Evolutionary conservation across 164 flowering plant genomes (phyloP), one percentile per base, ranked within the genome.

Genomic region (Paratinospora sagittata): DNA sequence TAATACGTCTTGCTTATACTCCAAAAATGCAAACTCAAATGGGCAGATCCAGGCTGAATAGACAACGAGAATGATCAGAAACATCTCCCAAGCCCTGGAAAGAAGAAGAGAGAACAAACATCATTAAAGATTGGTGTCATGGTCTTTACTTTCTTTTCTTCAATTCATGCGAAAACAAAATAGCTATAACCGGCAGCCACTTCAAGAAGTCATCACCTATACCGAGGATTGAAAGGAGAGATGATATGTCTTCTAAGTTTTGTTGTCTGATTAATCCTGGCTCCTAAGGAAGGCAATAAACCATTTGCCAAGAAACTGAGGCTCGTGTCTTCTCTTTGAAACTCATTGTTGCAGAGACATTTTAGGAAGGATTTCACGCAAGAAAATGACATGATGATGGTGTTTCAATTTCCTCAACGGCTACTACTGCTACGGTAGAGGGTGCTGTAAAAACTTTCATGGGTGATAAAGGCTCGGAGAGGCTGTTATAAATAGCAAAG

Each of bases 11-110:
- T 83, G 83, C 81, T 88, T 83, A 84, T 85, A 86, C 11, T 79
- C 66, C n/a, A 95, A 82, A 71, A 92, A 95, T 70, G 95, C 94
- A 68, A 95, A 89, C 78, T 92, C 89, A 61, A 93, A 95, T n/a
- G 98, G 98, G 76, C 85, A 86, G 65, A 90, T 85, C 99, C 97
- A 95, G n/a, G 99, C 96, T 0, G 97, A 91, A 81, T 96, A 96
- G 52, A 96, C 73, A 27, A 93, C 98, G 26, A 93, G 82, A 70
- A 85, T 43, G 63, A 89, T 83, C 78, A 96, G 85, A 71, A 89
- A 80, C 86, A 86, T 89, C 88, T 93, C 89, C 99, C 99, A 96
- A 34, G 84, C 91, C 89, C 99, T 95, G 96, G 65, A 75, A 82
- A 26, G 60, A 66, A 36, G 62, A 74, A 66, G 11, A 30, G 27